A percentile compares a stretch with the other conserved stretches of the same genome.
Evolutionary conservation across 768 basidiomycete genomes (phyloP).

Genomic region (Cantharellus anzutake): DNA sequence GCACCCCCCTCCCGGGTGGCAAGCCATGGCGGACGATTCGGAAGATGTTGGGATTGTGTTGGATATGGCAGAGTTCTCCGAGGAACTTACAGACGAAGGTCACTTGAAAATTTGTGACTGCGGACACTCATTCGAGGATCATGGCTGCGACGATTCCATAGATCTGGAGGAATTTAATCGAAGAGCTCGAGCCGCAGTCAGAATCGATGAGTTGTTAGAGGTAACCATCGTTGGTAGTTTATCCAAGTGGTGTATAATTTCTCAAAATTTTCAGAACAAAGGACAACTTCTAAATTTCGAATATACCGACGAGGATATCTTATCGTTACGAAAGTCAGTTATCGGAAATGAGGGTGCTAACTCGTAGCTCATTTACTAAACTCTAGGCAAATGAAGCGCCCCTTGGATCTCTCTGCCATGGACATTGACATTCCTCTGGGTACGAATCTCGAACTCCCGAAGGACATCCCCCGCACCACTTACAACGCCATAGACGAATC

Average conservation of each 20-base stretch:
- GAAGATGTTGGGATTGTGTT: constrained; percentile 9
- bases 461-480: neutral
- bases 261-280: constrained; percentile 33
- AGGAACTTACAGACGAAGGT: constrained; percentile 7
- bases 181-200: constrained; percentile 51
- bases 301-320: constrained; percentile 51
- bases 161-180: constrained; percentile 50
- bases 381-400: neutral
- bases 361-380: neutral
- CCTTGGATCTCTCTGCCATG: neutral
- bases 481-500: neutral
- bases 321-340: constrained; percentile 52
- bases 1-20: constrained; percentile 37
- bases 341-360: too few relatives aligned
- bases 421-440: too few relatives aligned
- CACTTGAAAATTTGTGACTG: constrained; percentile 31
- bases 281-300: constrained; percentile 63
- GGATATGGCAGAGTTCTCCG: constrained; percentile 9
- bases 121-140: constrained; percentile 42
- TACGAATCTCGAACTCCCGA: neutral
- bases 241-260: neutral
- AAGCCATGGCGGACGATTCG: constrained; percentile 28
- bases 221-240: constrained; percentile 24
- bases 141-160: constrained; percentile 41
- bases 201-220: constrained; percentile 67